Evolutionary conservation across 2,329 filamentous ascomycete genomes (phyloP), one percentile per base, ranked within the genome.

Genomic region (Aspergillus ochraceus): DNA sequence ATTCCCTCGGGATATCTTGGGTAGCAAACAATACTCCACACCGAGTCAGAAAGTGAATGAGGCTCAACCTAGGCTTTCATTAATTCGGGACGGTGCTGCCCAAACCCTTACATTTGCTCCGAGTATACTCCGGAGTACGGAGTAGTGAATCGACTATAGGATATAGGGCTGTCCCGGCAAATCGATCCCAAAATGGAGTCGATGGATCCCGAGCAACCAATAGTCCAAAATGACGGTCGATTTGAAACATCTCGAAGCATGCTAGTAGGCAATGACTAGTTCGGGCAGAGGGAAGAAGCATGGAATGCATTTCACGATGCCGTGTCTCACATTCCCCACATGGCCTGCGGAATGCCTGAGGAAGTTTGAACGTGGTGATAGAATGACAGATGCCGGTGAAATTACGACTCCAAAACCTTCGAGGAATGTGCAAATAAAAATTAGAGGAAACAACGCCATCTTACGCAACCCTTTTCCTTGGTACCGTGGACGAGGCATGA

Each of bases 271-370:
- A 6, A 12, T 12, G 30, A 9, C 8, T 29, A 29, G 26, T 29
- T 36, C 32, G 14, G 32, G 32, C 32, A 36, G 32, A 17, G 32
- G 11, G 14, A 36, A 5, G 32, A 17, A 12, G 32, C 32, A 36
- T 36, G 32, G 32, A 36, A n/a, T 42, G 36, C 36, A 17, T 42
- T 42, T n/a, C 17, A 42, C 36, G 32, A 36, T 36, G 36, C 39
- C 39, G 39, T 54, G 52, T 54, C 46, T 54, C 42, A 54, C 39
- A 9, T 54, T 47, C 52, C 47, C 52, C 52, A 54, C 52, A 46
- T 46, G 52, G 24, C 19, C 42, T 19, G 52, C 45, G 24, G 45
- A 11, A 47, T 47, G 22, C 45, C 19, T 9, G 42, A 22, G 26
- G 26, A 29, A 29, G 26, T 29, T 29, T 29, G 26, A 29, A 29